Evolutionary conservation across 83 land plant species (phyloP), one percentile per base, ranked within the genome.

Genomic region (Picea engelmannii): DNA sequence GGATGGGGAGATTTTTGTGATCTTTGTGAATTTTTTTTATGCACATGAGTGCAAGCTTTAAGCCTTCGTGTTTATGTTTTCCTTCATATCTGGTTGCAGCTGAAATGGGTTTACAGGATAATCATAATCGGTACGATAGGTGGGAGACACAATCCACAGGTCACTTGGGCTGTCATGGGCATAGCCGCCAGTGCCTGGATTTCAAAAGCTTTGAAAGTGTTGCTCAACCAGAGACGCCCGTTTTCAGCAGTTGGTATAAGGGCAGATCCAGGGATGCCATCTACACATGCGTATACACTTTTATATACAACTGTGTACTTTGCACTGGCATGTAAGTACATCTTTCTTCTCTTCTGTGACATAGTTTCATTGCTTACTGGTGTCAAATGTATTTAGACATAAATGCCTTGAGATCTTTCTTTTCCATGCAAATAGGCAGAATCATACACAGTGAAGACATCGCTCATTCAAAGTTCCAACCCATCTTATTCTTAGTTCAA

Each of bases 181-280:
- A 66, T 90, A 18, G 64, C 86, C 17, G 2, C 83, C 4, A 92
- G 90, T 82, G 47, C 86, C 23, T 25, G 24, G 38, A 84, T 86
- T 44, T 87, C 98, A 12, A 71, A 81, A 25, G 12, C n/a, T 21
- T 85, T 95, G 47, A 95, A 95, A 78, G 59, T 52, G 20, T 75
- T 89, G 61, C 71, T 95, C 21, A 93, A 93, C 61, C 95, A 93
- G 52, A 84, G 89, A 79, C 82, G 96, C 4, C 98, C 95, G 21
- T 52, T 58, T n/a, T n/a, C n/a, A n/a, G n/a, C n/a, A n/a, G n/a
- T n/a, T n/a, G n/a, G n/a, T n/a, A n/a, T n/a, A n/a, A 89, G 81
- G 83, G 79, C 89, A 24, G 96, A 87, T 66, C 92, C 95, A 52
- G 95, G 98, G 58, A 95, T 95, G 98, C 98, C 98, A 16, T 95